A percentile compares a stretch with the other conserved stretches of the same genome.
These are phyloP conservation scores for Pseudocercospora fijiensis DNA, from an alignment of 2,329 filamentous ascomycete genomes.

Conservation along the genomic window DNA sequence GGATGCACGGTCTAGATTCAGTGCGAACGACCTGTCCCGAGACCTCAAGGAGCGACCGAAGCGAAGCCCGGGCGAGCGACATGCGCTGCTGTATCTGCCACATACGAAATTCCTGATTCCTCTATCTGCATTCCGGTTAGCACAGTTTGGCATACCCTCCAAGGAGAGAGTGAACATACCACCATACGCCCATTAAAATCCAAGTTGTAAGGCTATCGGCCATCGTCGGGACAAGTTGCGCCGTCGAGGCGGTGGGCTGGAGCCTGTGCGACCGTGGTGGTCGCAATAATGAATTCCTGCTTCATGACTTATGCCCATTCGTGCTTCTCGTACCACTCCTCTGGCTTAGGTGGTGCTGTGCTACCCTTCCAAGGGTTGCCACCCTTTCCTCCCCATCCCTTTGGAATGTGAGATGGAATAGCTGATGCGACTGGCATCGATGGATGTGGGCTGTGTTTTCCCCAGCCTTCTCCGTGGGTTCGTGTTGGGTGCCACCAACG, in stretches of 20 bases:
- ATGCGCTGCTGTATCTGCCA: not conserved
- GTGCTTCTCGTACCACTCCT: conserved; percentile 4
- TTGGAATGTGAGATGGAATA: conserved; percentile 1
- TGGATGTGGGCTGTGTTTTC: not conserved
- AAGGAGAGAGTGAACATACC: not conserved
- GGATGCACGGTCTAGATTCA: not conserved
- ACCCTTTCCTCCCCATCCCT: conserved; percentile 2
- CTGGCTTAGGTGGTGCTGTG: not conserved
- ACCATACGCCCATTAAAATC: not conserved
- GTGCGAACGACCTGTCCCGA: not conserved
- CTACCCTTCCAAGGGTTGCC: not conserved
- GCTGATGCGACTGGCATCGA: not conserved
- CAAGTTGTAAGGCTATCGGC: not conserved
- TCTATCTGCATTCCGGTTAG: not conserved
- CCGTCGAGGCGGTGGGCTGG: not conserved
- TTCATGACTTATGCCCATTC: not conserved
- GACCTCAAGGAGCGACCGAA: not conserved
- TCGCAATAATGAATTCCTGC: not conserved
- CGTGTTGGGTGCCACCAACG: not conserved
- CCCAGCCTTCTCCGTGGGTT: not conserved
- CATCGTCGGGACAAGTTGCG: not conserved
- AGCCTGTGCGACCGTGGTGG: not conserved
- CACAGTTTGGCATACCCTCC: no score
- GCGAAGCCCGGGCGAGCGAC: not conserved
- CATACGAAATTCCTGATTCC: not conserved